Conservation (phyloP, 2,329 filamentous ascomycete genomes). For the Fusarium torreyae region DNA sequence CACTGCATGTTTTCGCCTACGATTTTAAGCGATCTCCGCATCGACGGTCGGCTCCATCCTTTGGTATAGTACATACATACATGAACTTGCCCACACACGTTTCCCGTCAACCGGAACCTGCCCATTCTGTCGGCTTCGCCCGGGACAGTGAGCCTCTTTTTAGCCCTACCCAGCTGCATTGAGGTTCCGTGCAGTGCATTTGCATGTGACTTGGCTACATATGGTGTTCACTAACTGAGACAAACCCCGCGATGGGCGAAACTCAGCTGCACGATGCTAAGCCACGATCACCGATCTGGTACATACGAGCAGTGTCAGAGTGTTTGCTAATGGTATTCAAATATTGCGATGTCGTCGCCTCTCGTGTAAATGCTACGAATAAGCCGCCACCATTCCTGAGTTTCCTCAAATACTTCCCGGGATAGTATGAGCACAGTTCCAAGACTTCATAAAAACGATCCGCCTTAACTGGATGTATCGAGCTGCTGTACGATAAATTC, state of each 20-base stretch:
- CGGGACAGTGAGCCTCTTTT: background rate
- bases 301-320: background rate
- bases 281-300: background rate
- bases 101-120: conserved; percentile 20
- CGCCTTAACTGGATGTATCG: too few species aligned
- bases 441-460: too few species aligned
- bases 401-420: too few species aligned
- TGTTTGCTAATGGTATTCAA: too few species aligned
- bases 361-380: background rate
- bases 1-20: background rate
- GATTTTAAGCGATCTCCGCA: background rate
- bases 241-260: background rate
- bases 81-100: conserved; percentile 4
- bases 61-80: conserved; percentile 2
- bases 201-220: background rate
- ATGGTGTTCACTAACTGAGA: background rate
- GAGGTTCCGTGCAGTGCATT: background rate
- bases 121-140: conserved; percentile 19
- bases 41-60: conserved; percentile 16
- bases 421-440: too few species aligned
- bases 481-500: too few species aligned
- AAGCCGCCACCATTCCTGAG: background rate
- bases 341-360: too few species aligned
- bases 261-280: background rate
- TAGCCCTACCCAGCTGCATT: background rate